Conservation (phyloP, 192 early-diverging fungal genomes). For the Chytriomyces sp. region DNA sequence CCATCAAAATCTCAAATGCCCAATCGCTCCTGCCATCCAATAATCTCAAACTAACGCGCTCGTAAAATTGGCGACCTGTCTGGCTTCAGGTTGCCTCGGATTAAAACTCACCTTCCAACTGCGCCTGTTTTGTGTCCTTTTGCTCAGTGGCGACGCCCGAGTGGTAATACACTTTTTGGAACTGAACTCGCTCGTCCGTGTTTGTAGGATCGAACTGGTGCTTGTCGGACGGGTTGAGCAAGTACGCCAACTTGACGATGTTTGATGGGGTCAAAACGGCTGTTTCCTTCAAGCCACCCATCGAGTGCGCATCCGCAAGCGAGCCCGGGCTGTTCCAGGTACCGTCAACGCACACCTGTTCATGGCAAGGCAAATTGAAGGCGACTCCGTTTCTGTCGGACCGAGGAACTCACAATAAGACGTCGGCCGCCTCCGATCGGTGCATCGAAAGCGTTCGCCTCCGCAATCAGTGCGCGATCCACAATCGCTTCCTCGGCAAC, state of each 20-base stretch:
- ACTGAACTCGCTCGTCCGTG: background rate
- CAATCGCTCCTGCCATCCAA: background rate
- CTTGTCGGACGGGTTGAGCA: conserved; percentile 1
- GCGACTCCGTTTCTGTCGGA: background rate
- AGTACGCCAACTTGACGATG: conserved; percentile 23
- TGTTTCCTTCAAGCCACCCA: conserved; percentile 10
- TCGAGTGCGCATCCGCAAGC: background rate
- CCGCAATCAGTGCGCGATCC: too few relatives aligned
- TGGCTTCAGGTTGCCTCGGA: too few relatives aligned
- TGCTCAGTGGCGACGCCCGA: conserved; percentile 23
- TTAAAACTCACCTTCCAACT: too few relatives aligned
- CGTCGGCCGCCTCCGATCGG: background rate
- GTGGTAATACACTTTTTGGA: conserved; percentile 27
- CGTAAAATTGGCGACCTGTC: too few relatives aligned
- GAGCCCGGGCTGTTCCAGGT: conserved; percentile 8
- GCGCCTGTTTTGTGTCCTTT: conserved; percentile 1
- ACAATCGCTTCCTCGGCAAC: too few relatives aligned
- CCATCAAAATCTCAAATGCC: background rate
- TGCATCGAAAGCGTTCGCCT: background rate
- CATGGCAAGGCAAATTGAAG: background rate
- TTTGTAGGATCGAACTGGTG: conserved; percentile 15
- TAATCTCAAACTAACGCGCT: conserved; percentile 2
- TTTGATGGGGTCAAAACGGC: conserved; percentile 10
- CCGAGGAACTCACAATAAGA: background rate
- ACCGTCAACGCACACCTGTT: conserved; percentile 12